Evolutionary conservation across 2,329 filamentous ascomycete species (phyloP).

Genomic region (Diaporthe sp.): DNA sequence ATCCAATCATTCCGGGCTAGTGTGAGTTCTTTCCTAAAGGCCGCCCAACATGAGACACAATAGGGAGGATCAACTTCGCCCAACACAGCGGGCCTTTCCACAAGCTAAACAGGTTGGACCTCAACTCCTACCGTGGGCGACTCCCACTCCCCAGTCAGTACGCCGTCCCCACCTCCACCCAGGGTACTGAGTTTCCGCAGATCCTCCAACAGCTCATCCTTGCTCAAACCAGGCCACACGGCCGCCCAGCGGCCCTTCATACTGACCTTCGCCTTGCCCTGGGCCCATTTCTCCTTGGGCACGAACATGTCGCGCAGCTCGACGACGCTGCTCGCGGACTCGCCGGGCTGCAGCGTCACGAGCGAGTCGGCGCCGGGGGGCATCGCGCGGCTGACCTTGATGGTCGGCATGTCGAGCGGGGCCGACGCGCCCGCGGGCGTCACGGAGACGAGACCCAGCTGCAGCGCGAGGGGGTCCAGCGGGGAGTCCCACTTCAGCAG

Average conservation of each 20-base stretch:
- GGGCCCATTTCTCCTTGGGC: neutral
- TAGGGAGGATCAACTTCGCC: neutral
- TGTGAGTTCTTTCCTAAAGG: neutral
- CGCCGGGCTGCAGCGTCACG: slow-evolving; percentile 56
- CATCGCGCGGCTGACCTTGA: slow-evolving; percentile 57
- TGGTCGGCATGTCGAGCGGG: slow-evolving; percentile 54
- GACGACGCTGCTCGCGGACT: slow-evolving; percentile 34
- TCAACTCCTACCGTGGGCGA: neutral
- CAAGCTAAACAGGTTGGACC: neutral
- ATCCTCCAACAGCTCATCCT: neutral
- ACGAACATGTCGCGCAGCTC: slow-evolving; percentile 7
- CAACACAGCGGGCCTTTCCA: neutral
- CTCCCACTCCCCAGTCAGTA: slow-evolving; percentile 6
- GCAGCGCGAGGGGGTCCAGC: slow-evolving; percentile 58
- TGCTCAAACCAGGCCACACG: neutral
- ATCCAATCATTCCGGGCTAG: neutral
- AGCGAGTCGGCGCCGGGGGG: slow-evolving; percentile 56
- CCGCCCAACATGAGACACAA: neutral
- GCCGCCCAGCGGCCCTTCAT: slow-evolving; percentile 5
- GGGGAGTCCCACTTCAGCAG: slow-evolving; percentile 60
- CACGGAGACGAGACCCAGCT: slow-evolving; percentile 58
- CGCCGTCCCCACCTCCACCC: slow-evolving; percentile 9
- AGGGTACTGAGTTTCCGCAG: neutral
- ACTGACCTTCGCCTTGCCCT: slow-evolving; percentile 43
- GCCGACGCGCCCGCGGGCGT: slow-evolving; percentile 51